phyloP scores from a whole-genome alignment of 208 protist species.

The Trypanosoma melophagium region DNA sequence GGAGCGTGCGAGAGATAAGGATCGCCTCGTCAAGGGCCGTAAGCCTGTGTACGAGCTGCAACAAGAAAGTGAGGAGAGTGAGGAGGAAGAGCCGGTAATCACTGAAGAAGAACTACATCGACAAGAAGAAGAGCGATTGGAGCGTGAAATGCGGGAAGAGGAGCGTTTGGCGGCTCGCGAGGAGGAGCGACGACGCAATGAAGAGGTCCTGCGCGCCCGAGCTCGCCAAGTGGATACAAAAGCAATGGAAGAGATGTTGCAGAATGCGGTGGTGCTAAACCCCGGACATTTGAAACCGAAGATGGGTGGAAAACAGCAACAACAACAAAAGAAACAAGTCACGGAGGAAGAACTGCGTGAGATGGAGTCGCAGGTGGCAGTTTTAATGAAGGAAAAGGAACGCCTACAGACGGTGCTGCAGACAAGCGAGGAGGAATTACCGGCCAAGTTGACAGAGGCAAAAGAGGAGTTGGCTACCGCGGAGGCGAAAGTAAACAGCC shows the following conservation, averaged over 20 bases:
- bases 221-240: constrained; percentile 65
- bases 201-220: constrained; percentile 43
- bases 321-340: constrained; percentile 12
- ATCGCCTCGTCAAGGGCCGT: constrained; percentile 52
- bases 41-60: constrained; percentile 28
- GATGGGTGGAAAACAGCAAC: constrained; percentile 46
- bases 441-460: constrained; percentile 44
- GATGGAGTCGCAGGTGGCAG: constrained; percentile 56
- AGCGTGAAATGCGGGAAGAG: constrained; percentile 45
- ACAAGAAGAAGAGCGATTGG: constrained; percentile 43
- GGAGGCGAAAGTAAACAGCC: constrained; percentile 18
- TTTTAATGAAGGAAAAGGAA: constrained; percentile 61
- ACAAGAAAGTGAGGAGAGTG: constrained; percentile 38
- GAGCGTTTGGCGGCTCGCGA: constrained; percentile 52
- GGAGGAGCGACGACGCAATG: constrained; percentile 63
- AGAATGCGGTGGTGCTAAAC: constrained; percentile 71
- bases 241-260: constrained; percentile 53
- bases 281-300: constrained; percentile 31
- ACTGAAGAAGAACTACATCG: constrained; percentile 31
- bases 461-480: constrained; percentile 50
- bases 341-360: constrained; percentile 47
- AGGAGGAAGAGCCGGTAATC: constrained; percentile 32
- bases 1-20: constrained; percentile 64
- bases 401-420: constrained; percentile 62
- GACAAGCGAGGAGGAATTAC: constrained; percentile 65